Evolutionary conservation across 805 yeast species (phyloP), one percentile per base, ranked within the genome.

Genomic region (Naumovozyma dairenensis): DNA sequence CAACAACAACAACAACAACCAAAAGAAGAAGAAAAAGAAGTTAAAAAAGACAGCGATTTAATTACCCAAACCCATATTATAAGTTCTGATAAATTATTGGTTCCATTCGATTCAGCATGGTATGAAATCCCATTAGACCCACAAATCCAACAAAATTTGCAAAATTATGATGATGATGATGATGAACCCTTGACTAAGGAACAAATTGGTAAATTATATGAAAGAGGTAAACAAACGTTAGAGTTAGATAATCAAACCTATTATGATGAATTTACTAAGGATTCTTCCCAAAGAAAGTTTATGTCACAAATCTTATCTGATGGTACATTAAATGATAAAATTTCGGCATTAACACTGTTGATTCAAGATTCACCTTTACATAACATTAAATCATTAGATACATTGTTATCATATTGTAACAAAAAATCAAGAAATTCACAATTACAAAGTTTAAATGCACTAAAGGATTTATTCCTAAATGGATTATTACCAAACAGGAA

Each of bases 281-380:
- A 78, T 36, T 75, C 80, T 25, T 81, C 93, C 5, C 96, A 82
- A 63, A 77, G 74, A 54, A 80, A 83, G 67, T 89, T 89, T 57
- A 74, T 85, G 67, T 72, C 89, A 1, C 93, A 89, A 59, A 80
- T 92, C 46, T 71, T 92, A 49, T 69, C 86, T 5, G 80, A 76
- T 45, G 98, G 98, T 82, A 92, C 98, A 0, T 68, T 89, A 48
- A 80, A 77, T 48, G 98, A 92, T 78, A 86, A 92, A 62, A 82
- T 92, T 35, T 83, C 95, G 31, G 96, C 98, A 0, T 69, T 92
- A 52, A 89, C 98, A 1, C 72, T 92, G 53, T 66, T 92, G 53
- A 73, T 87, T 31, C 97, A 92, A 55, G 97, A 92, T 62, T 87
- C 96, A 2, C 98, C 98, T 5, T 55, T 86, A 35, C 97, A 92